These are phyloP conservation scores for Aspergillus cristatus DNA, from an alignment of 495 filamentous ascomycete genomes.

Conservation along the genomic window DNA sequence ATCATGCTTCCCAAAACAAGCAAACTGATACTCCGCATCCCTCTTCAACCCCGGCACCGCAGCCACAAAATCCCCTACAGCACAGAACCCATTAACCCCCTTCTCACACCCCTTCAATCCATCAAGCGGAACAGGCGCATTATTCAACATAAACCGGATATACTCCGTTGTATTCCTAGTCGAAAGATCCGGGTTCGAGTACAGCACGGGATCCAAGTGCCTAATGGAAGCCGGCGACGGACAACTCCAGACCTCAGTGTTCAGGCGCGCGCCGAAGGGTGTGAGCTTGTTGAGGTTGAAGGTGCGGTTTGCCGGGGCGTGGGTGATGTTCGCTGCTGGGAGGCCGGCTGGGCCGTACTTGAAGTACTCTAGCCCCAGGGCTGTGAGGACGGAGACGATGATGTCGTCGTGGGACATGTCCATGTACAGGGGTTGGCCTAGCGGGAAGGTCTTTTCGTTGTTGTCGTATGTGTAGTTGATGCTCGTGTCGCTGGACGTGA, in stretches of 20 bases:
- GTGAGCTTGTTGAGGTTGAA: slow-evolving; percentile 32
- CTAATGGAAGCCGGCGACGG: slow-evolving; percentile 9
- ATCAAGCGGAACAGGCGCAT: slow-evolving; percentile 17
- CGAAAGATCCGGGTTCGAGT: slow-evolving; percentile 16
- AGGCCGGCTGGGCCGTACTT: slow-evolving; percentile 39
- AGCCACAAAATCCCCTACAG: slow-evolving; percentile 13
- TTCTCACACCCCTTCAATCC: slow-evolving; percentile 20
- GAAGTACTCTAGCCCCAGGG: slow-evolving; percentile 41
- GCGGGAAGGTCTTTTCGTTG: slow-evolving; percentile 36
- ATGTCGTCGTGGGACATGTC: slow-evolving; percentile 34
- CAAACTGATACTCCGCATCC: slow-evolving; percentile 16
- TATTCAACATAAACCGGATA: slow-evolving; percentile 26
- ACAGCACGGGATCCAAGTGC: slow-evolving; percentile 13
- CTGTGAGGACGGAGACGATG: slow-evolving; percentile 35
- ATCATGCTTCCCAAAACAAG: slow-evolving; percentile 21
- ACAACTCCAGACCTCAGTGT: slow-evolving; percentile 48
- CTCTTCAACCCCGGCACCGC: slow-evolving; percentile 13
- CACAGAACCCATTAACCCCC: slow-evolving; percentile 22
- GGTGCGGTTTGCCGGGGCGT: slow-evolving; percentile 18
- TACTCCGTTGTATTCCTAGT: slow-evolving; percentile 10
- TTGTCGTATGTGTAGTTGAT: slow-evolving; percentile 49
- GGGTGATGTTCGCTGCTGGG: slow-evolving; percentile 36
- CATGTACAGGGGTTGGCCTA: slow-evolving; percentile 42
- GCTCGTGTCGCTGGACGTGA: slow-evolving; percentile 41
- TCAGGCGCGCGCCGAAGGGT: slow-evolving; percentile 53